Evolutionary conservation across 768 basidiomycete species (phyloP), one percentile per base, ranked within the genome.

Genomic region (Chlorophyllum brunneum): DNA sequence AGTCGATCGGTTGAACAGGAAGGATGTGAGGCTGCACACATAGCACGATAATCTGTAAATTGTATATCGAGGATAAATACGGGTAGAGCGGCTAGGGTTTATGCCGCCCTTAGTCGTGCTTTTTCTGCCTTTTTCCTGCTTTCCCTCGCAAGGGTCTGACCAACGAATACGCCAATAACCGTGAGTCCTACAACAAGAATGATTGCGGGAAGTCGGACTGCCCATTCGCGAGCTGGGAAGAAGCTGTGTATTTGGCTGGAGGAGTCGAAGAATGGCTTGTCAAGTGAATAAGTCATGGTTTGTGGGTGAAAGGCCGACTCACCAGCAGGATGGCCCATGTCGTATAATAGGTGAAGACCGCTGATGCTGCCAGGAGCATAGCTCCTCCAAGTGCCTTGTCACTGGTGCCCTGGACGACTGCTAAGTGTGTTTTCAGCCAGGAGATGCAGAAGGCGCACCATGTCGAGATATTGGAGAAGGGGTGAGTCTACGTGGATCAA

Each of bases 151-250:
- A 91, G 73, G 4, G 92, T 92, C 8, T 68, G 74, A 3, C 86
- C 89, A n/a, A 95, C 69, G 67, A 97, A 92, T 33, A 76, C 61
- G 9, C 89, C 90, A 34, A 98, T 86, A 9, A 76, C 85, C n/a
- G 83, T 75, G 31, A 97, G 70, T 5, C 94, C 95, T 7, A 88
- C 63, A 4, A 94, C 76, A 6, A 98, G 79, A 44, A 95, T 71
- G 66, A 92, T 80, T 2, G 89, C 86, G 33, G 95, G 94, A 40
- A 98, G 66, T 16, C 88, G 81, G 44, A 98, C 75, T 8, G 92
- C 95, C 92, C 94, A 98, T 73, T 97, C 92, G 43, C 95, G 76
- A 4, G 89, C 65, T 0, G 92, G 95, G 66, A 98, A 98, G 69
- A 81, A 83, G 37, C 63, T 58, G 56, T 94, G 91, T 26, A 95